These are phyloP conservation scores for Boechera retrofracta DNA, from an alignment of 345 rosid genomes.

Conservation along the genomic window DNA sequence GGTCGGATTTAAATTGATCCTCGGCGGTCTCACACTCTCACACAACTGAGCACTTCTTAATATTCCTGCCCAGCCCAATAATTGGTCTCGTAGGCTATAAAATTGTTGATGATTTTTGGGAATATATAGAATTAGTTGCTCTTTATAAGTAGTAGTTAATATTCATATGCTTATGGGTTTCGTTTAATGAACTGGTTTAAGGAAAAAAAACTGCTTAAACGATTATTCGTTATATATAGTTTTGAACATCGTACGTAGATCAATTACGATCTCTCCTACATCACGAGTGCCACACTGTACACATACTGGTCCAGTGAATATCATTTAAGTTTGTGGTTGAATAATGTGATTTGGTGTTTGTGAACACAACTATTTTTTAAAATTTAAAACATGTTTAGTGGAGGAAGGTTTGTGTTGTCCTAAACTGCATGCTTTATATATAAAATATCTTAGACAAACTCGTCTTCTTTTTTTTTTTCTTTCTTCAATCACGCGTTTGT, in stretches of 20 bases:
- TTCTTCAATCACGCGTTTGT: slow-evolving; percentile 13
- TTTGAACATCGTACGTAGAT: no score
- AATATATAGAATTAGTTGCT: not conserved
- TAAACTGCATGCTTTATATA: not conserved
- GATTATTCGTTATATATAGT: not conserved
- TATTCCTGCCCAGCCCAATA: slow-evolving; percentile 3
- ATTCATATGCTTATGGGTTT: not conserved
- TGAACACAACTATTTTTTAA: not conserved
- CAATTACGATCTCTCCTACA: no score
- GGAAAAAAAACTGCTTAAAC: not conserved
- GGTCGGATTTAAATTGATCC: slow-evolving; percentile 12
- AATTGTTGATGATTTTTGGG: not conserved
- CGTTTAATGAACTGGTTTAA: not conserved
- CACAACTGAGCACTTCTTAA: slow-evolving; percentile 2
- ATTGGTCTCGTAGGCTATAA: slow-evolving; percentile 14
- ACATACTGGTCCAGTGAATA: no score
- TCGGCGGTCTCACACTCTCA: not conserved
- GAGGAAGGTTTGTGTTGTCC: not conserved
- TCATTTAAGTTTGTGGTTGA: not conserved
- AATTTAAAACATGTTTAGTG: not conserved
- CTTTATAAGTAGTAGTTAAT: not conserved
- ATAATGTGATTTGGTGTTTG: slow-evolving; percentile 7
- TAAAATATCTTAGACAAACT: not conserved
- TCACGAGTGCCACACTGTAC: not conserved
- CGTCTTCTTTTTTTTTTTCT: not conserved